Evolutionary conservation across 2,329 filamentous ascomycete species (phyloP), one percentile per base, ranked within the genome.

Genomic region (Colletotrichum euphorbiae): DNA sequence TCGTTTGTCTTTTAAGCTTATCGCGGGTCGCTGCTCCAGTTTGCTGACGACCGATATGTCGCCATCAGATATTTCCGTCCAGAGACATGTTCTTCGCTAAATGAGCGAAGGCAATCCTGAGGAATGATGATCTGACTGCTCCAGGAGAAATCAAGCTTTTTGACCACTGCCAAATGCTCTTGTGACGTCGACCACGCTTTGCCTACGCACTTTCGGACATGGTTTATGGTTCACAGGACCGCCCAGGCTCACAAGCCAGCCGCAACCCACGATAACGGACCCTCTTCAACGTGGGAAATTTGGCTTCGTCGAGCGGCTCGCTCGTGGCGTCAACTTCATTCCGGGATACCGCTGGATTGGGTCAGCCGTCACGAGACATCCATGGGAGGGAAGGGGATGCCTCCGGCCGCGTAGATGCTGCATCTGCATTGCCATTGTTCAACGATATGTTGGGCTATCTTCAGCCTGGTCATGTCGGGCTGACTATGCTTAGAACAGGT

Each of bases 111-210:
- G 3, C 11, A 17, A 38, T 6, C 21, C 17, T 9, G 50, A 24
- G 33, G 12, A 38, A 48, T 17, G 45, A 60, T 40, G 45, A 40
- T 1, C 31, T 1, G 43, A 33, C 45, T 46, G 17, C 31, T 40
- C 11, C 9, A 17, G 40, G 28, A 38, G 31, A 51, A 59, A 46
- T 58, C 55, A 68, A 65, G 65, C 65, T 68, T 65, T 68, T 48
- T 38, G 63, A 11, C 43, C 13, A 62, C 48, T 59, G 46, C 24
- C 61, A 65, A 40, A 31, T 42, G 17, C 48, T 31, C 19, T 33
- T 36, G 2, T 17, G 11, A 8, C 45, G 3, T 24, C 43, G 36
- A 24, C 11, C 28, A 17, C 24, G 45, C 5, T 7, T 31, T 21
- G 13, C 6, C 12, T 6, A 7, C 21, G n/a, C 15, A 45, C 4